Percentiles rank a stretch among this genome's conserved stretches.
phyloP scores from a whole-genome alignment of 2,329 filamentous ascomycete species.

The Colletotrichum phormii region DNA sequence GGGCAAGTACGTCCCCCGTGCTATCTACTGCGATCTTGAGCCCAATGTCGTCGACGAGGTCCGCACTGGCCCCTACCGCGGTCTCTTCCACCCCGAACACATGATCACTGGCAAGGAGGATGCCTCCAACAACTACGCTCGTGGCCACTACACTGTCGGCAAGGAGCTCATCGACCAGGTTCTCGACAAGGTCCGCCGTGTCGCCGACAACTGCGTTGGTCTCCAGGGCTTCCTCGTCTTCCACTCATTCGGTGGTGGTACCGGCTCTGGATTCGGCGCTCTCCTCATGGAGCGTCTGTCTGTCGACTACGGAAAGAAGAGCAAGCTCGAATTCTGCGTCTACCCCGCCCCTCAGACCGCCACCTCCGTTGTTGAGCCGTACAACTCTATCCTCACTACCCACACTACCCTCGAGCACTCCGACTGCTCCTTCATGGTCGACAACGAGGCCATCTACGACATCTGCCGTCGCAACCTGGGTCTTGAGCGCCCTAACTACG shows the following conservation, averaged over 20 bases:
- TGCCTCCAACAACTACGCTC: slow-evolving; percentile 99
- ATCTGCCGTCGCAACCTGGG: slow-evolving; percentile 98
- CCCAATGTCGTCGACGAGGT: slow-evolving; percentile 99
- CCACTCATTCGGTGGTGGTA: slow-evolving; percentile 99
- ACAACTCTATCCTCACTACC: slow-evolving; percentile 99
- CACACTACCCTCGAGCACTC: slow-evolving; percentile 99
- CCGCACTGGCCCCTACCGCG: slow-evolving; percentile 95
- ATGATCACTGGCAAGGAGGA: slow-evolving; percentile 99
- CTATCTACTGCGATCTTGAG: slow-evolving; percentile 99
- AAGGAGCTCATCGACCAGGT: slow-evolving; percentile 99
- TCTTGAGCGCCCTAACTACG: slow-evolving; percentile 96
- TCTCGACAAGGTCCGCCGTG: slow-evolving; percentile 95
- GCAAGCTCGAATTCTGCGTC: slow-evolving; percentile 99
- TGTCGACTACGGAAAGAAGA: slow-evolving; percentile 99
- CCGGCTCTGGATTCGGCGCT: slow-evolving; percentile 97
- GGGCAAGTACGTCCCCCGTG: slow-evolving; percentile 98
- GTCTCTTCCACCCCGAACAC: slow-evolving; percentile 98
- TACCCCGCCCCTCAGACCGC: slow-evolving; percentile 98
- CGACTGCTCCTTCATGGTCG: slow-evolving; percentile 99
- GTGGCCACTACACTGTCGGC: slow-evolving; percentile 99
- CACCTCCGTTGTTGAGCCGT: slow-evolving; percentile 98
- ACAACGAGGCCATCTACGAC: slow-evolving; percentile 99
- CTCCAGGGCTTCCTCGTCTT: slow-evolving; percentile 99
- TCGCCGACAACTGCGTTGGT: slow-evolving; percentile 97
- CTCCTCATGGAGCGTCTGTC: slow-evolving; percentile 99